Evolutionary conservation across 805 yeast species (phyloP).

Genomic region (Debaryomyces maramus): DNA sequence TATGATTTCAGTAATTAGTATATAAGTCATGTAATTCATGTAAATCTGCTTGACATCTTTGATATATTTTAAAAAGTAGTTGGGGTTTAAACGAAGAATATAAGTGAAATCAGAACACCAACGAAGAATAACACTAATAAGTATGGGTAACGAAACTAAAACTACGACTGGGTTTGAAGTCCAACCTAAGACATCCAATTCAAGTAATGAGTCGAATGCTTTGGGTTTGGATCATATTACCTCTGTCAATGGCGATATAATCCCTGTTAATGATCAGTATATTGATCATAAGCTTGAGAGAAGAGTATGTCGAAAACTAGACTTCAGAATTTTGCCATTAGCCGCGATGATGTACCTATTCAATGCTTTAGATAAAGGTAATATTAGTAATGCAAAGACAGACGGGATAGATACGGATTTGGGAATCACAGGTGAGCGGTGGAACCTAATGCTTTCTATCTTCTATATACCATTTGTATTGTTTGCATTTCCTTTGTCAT

Average conservation of each 20-base stretch:
- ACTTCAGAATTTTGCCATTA: slow-evolving; percentile 44
- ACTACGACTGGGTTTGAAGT: slow-evolving; percentile 3
- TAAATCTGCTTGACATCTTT: too few relatives aligned
- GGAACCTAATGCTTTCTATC: slow-evolving; percentile 47
- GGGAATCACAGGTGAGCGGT: slow-evolving; percentile 40
- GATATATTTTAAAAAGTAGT: neutral
- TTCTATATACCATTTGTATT: slow-evolving; percentile 48
- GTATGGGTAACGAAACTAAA: neutral
- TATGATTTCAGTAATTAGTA: neutral
- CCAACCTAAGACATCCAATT: slow-evolving; percentile 6
- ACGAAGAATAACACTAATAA: too few relatives aligned
- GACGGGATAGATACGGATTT: slow-evolving; percentile 45
- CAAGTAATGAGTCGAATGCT: slow-evolving; percentile 1
- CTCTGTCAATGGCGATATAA: slow-evolving; percentile 17
- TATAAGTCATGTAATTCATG: neutral
- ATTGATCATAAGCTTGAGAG: slow-evolving; percentile 24
- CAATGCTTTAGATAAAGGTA: slow-evolving; percentile 50
- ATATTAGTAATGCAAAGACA: slow-evolving; percentile 51
- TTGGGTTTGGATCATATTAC: slow-evolving; percentile 13
- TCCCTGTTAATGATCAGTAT: slow-evolving; percentile 12
- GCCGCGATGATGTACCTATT: slow-evolving; percentile 48
- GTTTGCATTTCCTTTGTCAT: slow-evolving; percentile 44
- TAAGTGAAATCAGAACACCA: too few relatives aligned
- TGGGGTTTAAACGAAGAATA: neutral
- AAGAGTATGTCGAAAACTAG: slow-evolving; percentile 41